Base-by-base conservation (phyloP, 208 protist species). In the Porcisia hertigi region DNA sequence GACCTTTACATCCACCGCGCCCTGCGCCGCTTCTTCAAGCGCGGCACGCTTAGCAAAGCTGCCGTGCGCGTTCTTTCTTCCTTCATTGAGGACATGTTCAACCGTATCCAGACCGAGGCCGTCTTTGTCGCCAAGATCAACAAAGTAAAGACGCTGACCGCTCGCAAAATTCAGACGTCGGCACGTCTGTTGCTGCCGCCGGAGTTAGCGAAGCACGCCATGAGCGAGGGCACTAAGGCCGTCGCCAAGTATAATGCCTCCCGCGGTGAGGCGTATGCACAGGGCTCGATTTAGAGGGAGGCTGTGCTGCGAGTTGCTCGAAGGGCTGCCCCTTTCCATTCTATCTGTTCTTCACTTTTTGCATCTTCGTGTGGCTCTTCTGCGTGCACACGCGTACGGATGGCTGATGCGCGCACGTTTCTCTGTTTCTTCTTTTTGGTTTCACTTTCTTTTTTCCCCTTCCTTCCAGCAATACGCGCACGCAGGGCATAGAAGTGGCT, bases 81-180 rank as follows among this genome's bases (percentile, higher is more conserved):
- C 41, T 99, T 99, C 77, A 98, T 99, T 81, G 97, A 98, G 71
- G 99, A 99, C 85, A 99, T 99, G 89, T 99, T 99, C 89, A 98
- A 99, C 76, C 92, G 98, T 76, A 98, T 99, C 69, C 97, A 99
- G 76, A 83, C 82, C 39, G 98, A 99, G 91, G 98, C 98, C 4
- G 95, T 97, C 62, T 89, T 94, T 59, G 95, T 99, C 20, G 97
- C 98, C 14, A 93, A 96, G 80, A 98, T 99, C 87, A 99, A 99
- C 92, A 99, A 99, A 81, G 96, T 97, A 59, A 93, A 94, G 77
- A 99, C 98, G 60, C 89, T 99, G 73, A 97, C 97, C 1, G 98
- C 98, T 16, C 90, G 98, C 49, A 98, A 99, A 89, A 99, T 99
- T 83, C 98, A 99, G 86, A 99, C 98, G 25, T 98, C 98, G 45